Percentiles rank a stretch among this genome's conserved stretches.
phyloP scores from a whole-genome alignment of 129 eudicot species.

The Saposhnikovia divaricata region DNA sequence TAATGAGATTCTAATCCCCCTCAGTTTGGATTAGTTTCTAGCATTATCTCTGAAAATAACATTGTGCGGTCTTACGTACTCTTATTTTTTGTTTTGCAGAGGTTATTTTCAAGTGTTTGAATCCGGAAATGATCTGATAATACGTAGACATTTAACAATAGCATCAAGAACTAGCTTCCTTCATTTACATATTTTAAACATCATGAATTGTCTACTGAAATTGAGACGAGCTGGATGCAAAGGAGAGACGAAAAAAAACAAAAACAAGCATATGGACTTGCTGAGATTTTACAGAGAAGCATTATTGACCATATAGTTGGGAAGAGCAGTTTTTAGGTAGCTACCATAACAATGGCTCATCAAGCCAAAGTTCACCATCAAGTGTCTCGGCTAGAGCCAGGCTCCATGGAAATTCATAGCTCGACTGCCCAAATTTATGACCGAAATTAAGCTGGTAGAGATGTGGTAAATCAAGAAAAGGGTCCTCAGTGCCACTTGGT shows the following conservation, averaged over 20 bases:
- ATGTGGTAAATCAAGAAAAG: slow-evolving; percentile 35
- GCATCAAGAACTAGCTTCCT: neutral
- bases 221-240: neutral
- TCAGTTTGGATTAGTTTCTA: too few relatives aligned
- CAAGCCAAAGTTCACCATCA: slow-evolving; percentile 24
- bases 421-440: slow-evolving; percentile 5
- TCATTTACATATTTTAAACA: neutral
- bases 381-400: slow-evolving; percentile 11
- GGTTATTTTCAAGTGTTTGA: neutral
- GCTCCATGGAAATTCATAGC: slow-evolving; percentile 16
- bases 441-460: slow-evolving; percentile 12
- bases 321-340: neutral
- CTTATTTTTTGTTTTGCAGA: neutral
- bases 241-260: neutral
- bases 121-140: neutral
- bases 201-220: neutral
- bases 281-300: neutral
- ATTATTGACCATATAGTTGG: neutral
- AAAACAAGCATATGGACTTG: neutral
- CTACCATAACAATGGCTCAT: slow-evolving; percentile 21
- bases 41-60: too few relatives aligned
- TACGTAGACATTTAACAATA: neutral
- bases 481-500: slow-evolving; percentile 23
- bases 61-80: too few relatives aligned
- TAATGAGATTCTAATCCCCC: too few relatives aligned